These are phyloP conservation scores for Pleurotus eryngii DNA, from an alignment of 768 basidiomycete genomes.

Conservation along the genomic window DNA sequence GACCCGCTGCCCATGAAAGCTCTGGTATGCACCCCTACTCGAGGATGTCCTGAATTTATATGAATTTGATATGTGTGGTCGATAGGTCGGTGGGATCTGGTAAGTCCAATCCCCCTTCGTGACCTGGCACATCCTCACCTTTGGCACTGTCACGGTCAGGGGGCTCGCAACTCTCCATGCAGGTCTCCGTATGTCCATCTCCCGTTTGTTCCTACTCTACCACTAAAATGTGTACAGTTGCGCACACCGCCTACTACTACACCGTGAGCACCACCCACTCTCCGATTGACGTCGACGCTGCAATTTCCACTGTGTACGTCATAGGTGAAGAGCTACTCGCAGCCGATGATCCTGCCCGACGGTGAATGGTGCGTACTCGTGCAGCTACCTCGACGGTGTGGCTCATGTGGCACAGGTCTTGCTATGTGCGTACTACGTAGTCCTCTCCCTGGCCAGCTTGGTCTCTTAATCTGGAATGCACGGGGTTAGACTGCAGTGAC, in stretches of 20 bases:
- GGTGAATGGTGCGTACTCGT: conserved; percentile 1
- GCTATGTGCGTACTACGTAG: neutral
- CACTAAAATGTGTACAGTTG: neutral
- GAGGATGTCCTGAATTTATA: no score
- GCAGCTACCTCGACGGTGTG: no score
- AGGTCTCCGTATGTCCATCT: neutral
- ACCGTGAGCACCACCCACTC: neutral
- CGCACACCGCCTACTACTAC: neutral
- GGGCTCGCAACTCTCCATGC: neutral
- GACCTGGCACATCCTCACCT: no score
- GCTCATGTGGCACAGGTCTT: neutral
- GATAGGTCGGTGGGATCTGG: conserved; percentile 1
- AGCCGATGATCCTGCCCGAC: neutral
- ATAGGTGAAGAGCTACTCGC: neutral
- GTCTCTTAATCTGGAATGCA: neutral
- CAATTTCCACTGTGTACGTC: no score
- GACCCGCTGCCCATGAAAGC: neutral
- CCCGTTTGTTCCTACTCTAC: no score
- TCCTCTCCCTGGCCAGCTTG: neutral
- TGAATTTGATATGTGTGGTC: neutral
- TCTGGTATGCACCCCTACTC: neutral
- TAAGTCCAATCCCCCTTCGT: neutral
- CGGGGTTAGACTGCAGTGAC: neutral
- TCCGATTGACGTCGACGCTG: no score
- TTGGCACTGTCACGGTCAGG: neutral